A percentile compares a stretch with the other conserved stretches of the same genome.
Evolutionary conservation across 164 flowering plant genomes (phyloP).

Genomic region (Berberis thunbergii): DNA sequence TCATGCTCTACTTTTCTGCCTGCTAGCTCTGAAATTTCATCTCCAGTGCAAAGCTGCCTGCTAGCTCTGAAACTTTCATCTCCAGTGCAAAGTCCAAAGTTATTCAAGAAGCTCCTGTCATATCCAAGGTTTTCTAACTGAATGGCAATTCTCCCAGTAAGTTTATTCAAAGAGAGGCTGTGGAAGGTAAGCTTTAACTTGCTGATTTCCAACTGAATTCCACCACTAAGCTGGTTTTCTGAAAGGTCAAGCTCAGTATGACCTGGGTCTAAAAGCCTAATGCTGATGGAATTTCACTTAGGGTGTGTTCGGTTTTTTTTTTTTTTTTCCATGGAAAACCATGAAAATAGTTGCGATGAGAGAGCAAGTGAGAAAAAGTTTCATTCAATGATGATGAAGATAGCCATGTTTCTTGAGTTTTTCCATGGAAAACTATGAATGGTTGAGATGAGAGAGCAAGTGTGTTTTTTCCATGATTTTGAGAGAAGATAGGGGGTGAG

Average conservation of each 20-base stretch:
- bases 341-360: no score
- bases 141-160: constrained; percentile 54
- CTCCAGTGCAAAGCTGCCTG: no score
- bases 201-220: constrained; percentile 48
- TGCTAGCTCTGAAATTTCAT: no score
- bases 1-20: no score
- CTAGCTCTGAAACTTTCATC: constrained; percentile 17
- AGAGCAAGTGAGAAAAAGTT: no score
- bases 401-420: no score
- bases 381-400: no score
- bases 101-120: constrained; percentile 56
- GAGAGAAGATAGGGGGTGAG: no score
- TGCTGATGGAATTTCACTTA: constrained; percentile 46
- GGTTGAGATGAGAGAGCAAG: no score
- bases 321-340: no score
- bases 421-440: no score
- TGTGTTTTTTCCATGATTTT: no score
- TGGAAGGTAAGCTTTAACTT: constrained; percentile 28
- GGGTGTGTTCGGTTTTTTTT: constrained; percentile 32
- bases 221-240: constrained; percentile 52
- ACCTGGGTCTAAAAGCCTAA: constrained; percentile 30
- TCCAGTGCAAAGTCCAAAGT: constrained; percentile 47
- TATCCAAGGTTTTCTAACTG: constrained; percentile 40
- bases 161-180: constrained; percentile 59
- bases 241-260: constrained; percentile 55